Conservation (phyloP, 306 rosid genomes). For the Fragaria vesca region DNA sequence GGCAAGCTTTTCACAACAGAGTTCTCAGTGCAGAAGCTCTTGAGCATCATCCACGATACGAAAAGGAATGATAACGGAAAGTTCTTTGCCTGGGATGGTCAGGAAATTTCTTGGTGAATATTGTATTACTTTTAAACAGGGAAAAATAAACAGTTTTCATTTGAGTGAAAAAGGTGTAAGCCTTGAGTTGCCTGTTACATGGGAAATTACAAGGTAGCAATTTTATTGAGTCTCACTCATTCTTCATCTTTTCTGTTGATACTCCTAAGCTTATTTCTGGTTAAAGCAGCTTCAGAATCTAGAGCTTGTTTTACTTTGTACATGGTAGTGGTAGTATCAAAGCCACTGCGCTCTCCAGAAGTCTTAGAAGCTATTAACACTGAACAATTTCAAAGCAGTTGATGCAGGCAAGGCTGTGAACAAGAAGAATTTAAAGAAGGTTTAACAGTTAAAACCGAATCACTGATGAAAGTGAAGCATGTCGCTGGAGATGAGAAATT, state of each 20-base stretch:
- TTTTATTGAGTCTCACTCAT: neutral
- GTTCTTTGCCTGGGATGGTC: conserved; percentile 97
- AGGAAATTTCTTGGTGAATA: conserved; percentile 87
- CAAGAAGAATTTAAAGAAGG: neutral
- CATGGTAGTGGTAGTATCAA: neutral
- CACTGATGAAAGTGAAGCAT: neutral
- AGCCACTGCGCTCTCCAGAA: neutral
- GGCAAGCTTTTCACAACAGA: conserved; percentile 78
- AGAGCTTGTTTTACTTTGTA: neutral
- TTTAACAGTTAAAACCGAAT: neutral
- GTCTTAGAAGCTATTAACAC: neutral
- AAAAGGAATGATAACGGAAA: conserved; percentile 78
- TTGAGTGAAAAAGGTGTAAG: neutral
- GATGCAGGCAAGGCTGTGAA: neutral
- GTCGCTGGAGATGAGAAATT: neutral
- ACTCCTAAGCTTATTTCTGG: neutral
- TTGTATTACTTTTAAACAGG: neutral
- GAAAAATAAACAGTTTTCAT: neutral
- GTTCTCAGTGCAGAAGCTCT: conserved; percentile 74
- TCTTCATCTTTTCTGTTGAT: neutral
- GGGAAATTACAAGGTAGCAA: neutral
- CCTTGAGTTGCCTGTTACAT: neutral
- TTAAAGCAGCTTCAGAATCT: neutral
- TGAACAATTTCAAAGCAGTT: neutral
- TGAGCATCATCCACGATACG: conserved; percentile 59